Evolutionary conservation across 208 protist species (phyloP).

Genomic region (Acanthamoeba quina): DNA sequence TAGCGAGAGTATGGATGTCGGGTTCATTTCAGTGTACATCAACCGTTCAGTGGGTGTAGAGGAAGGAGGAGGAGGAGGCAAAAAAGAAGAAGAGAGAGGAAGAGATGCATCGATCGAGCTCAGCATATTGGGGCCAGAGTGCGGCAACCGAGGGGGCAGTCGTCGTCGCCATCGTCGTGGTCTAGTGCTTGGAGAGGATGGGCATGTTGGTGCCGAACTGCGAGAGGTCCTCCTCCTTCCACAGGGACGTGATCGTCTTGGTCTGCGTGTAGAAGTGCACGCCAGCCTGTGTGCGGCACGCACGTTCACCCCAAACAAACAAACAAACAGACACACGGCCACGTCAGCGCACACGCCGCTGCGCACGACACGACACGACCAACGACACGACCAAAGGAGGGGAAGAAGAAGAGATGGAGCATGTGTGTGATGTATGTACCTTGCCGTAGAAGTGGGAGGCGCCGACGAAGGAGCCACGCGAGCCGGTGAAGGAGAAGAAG

Average conservation of each 20-base stretch:
- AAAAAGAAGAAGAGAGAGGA: too few species aligned
- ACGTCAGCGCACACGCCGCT: not conserved
- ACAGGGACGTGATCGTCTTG: conserved; percentile 94
- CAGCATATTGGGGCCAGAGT: too few species aligned
- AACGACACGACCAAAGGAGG: not conserved
- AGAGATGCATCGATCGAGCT: too few species aligned
- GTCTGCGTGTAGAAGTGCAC: conserved; percentile 94
- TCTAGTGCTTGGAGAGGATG: conserved; percentile 59
- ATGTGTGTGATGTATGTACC: not conserved
- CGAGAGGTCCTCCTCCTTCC: conserved; percentile 83
- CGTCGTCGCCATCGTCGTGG: too few species aligned
- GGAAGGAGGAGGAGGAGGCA: not conserved
- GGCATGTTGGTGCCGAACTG: conserved; percentile 60
- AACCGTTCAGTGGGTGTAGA: not conserved
- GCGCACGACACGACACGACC: not conserved
- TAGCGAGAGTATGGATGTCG: not conserved
- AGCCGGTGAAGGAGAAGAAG: conserved; percentile 96
- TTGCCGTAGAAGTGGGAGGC: conserved; percentile 95
- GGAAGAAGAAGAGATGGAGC: not conserved
- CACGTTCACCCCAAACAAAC: not conserved
- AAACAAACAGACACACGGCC: too few species aligned
- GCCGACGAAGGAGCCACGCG: conserved; percentile 90
- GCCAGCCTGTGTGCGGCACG: conserved; percentile 74
- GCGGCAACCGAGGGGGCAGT: too few species aligned
- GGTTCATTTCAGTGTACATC: not conserved